phyloP scores from a whole-genome alignment of 768 basidiomycete genomes.

The Coprinopsis sp. region DNA sequence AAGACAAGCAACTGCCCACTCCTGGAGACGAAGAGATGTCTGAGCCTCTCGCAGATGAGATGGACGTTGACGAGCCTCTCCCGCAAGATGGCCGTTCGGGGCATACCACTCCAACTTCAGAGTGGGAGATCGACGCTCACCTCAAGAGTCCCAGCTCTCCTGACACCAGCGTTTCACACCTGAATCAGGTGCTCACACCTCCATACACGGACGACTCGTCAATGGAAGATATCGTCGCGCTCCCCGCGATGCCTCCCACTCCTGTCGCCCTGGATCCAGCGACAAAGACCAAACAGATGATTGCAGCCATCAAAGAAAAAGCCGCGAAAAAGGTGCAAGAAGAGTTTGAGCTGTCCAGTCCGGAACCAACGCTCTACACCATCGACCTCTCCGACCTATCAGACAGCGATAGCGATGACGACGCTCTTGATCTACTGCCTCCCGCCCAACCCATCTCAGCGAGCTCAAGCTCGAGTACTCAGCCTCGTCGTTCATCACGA shows the following conservation, averaged over 20 bases:
- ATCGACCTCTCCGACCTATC: slow-evolving; percentile 39
- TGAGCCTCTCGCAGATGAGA: slow-evolving; percentile 7
- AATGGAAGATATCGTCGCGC: background rate
- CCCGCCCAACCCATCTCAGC: background rate
- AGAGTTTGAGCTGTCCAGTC: slow-evolving; percentile 39
- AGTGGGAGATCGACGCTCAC: slow-evolving; percentile 4
- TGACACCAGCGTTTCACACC: background rate
- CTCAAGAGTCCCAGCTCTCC: background rate
- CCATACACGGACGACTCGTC: slow-evolving; percentile 7
- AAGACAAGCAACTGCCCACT: slow-evolving; percentile 21
- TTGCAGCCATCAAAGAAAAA: slow-evolving; percentile 61
- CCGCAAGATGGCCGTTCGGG: background rate
- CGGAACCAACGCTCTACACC: slow-evolving; percentile 35
- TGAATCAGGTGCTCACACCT: slow-evolving; percentile 1
- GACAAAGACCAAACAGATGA: slow-evolving; percentile 51
- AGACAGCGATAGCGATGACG: slow-evolving; percentile 52
- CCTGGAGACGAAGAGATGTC: slow-evolving; percentile 4
- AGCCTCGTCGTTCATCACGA: slow-evolving; percentile 1
- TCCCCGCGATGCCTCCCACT: slow-evolving; percentile 20
- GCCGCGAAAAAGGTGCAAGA: no score
- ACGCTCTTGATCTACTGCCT: slow-evolving; percentile 11
- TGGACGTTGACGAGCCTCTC: slow-evolving; percentile 7
- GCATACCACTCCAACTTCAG: slow-evolving; percentile 2
- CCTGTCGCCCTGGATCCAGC: slow-evolving; percentile 29
- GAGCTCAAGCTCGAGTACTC: background rate